Percentiles rank a stretch among this genome's conserved stretches.
Conservation (phyloP, 371 early-diverging fungal species). For the Nosema granulosis region DNA sequence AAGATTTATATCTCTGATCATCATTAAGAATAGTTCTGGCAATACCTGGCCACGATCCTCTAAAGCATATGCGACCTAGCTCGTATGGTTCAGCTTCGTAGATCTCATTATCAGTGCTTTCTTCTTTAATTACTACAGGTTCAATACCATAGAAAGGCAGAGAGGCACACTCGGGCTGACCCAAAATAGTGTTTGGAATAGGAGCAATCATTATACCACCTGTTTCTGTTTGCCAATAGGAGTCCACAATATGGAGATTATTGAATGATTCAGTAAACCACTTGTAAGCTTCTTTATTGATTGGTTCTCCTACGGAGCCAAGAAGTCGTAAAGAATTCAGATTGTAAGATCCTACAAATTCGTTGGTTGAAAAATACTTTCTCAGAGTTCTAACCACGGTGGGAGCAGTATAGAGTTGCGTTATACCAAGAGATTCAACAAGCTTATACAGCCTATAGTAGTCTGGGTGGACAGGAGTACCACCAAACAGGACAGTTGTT, state of each 20-base stretch:
- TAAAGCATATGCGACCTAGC: slow-evolving; percentile 81
- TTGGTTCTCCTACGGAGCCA: slow-evolving; percentile 93
- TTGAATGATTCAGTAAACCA: slow-evolving; percentile 83
- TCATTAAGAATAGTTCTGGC: slow-evolving; percentile 82
- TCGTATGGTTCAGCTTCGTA: slow-evolving; percentile 66
- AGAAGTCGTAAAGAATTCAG: slow-evolving; percentile 73
- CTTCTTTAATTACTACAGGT: slow-evolving; percentile 75
- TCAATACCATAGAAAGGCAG: slow-evolving; percentile 91
- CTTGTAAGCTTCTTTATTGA: slow-evolving; percentile 86
- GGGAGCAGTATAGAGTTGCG: slow-evolving; percentile 94
- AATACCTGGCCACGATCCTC: slow-evolving; percentile 84
- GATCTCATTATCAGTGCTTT: neutral
- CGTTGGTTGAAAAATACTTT: slow-evolving; percentile 71
- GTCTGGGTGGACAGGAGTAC: slow-evolving; percentile 76
- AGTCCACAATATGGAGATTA: slow-evolving; percentile 84
- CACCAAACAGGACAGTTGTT: slow-evolving; percentile 79
- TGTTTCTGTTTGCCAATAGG: slow-evolving; percentile 91
- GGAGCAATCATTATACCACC: slow-evolving; percentile 85
- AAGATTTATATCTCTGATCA: slow-evolving; percentile 78
- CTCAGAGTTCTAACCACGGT: slow-evolving; percentile 88
- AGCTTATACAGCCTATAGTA: slow-evolving; percentile 78
- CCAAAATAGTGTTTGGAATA: slow-evolving; percentile 75
- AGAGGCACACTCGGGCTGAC: slow-evolving; percentile 87
- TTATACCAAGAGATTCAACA: slow-evolving; percentile 75
- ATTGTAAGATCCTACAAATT: slow-evolving; percentile 22